Evolutionary conservation across 2,329 filamentous ascomycete species (phyloP), one percentile per base, ranked within the genome.

Genomic region (Myotisia sp.): DNA sequence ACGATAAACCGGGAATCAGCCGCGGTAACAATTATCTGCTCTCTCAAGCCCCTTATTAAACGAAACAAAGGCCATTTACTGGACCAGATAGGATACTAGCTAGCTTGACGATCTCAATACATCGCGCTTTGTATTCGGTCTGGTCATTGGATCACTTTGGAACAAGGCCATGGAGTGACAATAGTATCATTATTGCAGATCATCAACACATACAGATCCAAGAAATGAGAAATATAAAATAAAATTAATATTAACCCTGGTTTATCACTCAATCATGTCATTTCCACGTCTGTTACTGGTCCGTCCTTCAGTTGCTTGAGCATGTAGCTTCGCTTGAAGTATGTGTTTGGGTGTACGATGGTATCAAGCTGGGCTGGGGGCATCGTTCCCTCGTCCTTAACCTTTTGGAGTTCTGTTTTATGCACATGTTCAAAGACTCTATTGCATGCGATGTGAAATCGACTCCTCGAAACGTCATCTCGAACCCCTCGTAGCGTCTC

Each of bases 371-470:
- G 82, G 10, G 74, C 74, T 5, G 76, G 62, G 8, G 68, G 75
- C 74, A 79, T 79, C 33, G 76, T 65, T 4, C 73, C 69, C 32
- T 84, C 76, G 26, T 86, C 80, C 57, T 78, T 82, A 41, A 79
- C 81, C 49, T 71, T 74, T 52, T 75, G 79, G 38, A 90, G 73
- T 53, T 87, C 79, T 12, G 65, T 64, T 52, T 81, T 86, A 57
- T 98, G 86, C 12, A 79, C 62, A 52, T 79, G 71, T 49, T 98
- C 90, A 54, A 95, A 98, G 1, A 98, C 87, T 2, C 87, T 69
- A 53, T 95, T 98, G 58, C 90, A 98, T 13, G 87, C 90, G 60
- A 98, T 83, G 54, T 98, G 90, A 46, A 77, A 95, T 50, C 87
- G 77, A 53, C 81, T 79, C 53, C 79, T 84, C 31, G 80, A 79